phyloP scores from a whole-genome alignment of 441 rosid genomes.

The Eutrema salsugineum region DNA sequence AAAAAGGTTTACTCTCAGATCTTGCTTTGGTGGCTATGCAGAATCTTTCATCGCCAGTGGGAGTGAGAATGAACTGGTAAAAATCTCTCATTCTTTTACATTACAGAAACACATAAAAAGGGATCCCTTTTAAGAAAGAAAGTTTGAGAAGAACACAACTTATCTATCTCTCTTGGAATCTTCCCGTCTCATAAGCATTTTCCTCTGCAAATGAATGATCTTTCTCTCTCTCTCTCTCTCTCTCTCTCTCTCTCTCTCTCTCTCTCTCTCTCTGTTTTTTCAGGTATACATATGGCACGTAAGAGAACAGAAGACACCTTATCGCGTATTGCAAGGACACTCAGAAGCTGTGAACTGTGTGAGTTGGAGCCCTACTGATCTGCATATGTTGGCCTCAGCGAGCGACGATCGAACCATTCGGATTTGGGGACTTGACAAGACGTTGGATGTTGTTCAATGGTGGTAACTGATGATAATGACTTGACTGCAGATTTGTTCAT shows the following conservation, averaged over 20 bases:
- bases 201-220: not conserved
- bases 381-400: constrained; percentile 58
- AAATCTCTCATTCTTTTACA: constrained; percentile 31
- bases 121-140: too few relatives aligned
- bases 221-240: too few relatives aligned
- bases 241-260: not conserved
- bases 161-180: not conserved
- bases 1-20: not conserved
- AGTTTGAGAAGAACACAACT: not conserved
- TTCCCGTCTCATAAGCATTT: too few relatives aligned
- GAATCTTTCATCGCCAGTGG: constrained; percentile 3
- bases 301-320: constrained; percentile 12
- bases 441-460: not conserved
- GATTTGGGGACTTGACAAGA: constrained; percentile 51
- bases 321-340: constrained; percentile 42
- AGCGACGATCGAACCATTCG: constrained; percentile 58
- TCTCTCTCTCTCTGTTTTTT: not conserved
- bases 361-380: constrained; percentile 53
- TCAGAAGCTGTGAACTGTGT: constrained; percentile 58
- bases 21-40: constrained; percentile 13
- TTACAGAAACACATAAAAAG: too few relatives aligned
- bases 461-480: not conserved
- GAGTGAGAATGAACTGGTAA: not conserved
- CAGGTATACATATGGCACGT: constrained; percentile 60
- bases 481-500: not conserved